Evolutionary conservation across 2,329 filamentous ascomycete genomes (phyloP).

Genomic region (Colletotrichum abscissum): DNA sequence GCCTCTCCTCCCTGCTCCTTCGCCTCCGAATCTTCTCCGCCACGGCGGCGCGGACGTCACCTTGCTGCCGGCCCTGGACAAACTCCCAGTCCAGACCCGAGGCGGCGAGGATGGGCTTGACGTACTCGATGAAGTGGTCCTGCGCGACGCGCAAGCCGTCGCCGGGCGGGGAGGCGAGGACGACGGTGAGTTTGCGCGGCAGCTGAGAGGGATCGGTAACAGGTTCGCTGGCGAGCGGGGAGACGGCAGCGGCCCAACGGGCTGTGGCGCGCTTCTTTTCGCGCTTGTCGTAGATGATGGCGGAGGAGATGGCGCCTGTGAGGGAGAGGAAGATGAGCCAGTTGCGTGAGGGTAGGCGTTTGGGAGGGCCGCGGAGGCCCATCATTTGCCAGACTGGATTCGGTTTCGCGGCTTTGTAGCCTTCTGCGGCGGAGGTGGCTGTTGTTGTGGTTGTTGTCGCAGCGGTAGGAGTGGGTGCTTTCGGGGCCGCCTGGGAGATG

Average conservation of each 20-base stretch:
- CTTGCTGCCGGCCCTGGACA: slow-evolving; percentile 89
- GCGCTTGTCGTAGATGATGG: slow-evolving; percentile 90
- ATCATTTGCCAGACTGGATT: slow-evolving; percentile 84
- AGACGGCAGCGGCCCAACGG: slow-evolving; percentile 88
- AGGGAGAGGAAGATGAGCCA: slow-evolving; percentile 96
- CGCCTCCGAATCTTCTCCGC: slow-evolving; percentile 86
- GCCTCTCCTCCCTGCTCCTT: slow-evolving; percentile 67
- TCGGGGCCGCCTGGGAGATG: slow-evolving; percentile 14
- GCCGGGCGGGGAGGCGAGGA: slow-evolving; percentile 85
- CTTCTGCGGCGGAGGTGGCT: slow-evolving; percentile 39
- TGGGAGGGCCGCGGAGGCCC: slow-evolving; percentile 85
- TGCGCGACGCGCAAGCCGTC: slow-evolving; percentile 87
- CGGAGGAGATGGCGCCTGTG: slow-evolving; percentile 79
- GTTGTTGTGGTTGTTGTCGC: slow-evolving; percentile 39
- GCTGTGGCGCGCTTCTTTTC: slow-evolving; percentile 87
- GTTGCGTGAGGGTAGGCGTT: slow-evolving; percentile 91
- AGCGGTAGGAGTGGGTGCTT: background rate
- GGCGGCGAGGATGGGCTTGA: slow-evolving; percentile 91
- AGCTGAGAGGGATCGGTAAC: slow-evolving; percentile 76
- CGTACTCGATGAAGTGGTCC: slow-evolving; percentile 95
- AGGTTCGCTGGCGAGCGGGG: slow-evolving; percentile 83
- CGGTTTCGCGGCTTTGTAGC: slow-evolving; percentile 58
- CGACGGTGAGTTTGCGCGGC: slow-evolving; percentile 87
- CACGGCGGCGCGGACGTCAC: slow-evolving; percentile 88
- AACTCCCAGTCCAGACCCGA: slow-evolving; percentile 97